A percentile compares a stretch with the other conserved stretches of the same genome.
Evolutionary conservation across 2,329 filamentous ascomycete genomes (phyloP).

Genomic region (Biscogniauxia marginata): DNA sequence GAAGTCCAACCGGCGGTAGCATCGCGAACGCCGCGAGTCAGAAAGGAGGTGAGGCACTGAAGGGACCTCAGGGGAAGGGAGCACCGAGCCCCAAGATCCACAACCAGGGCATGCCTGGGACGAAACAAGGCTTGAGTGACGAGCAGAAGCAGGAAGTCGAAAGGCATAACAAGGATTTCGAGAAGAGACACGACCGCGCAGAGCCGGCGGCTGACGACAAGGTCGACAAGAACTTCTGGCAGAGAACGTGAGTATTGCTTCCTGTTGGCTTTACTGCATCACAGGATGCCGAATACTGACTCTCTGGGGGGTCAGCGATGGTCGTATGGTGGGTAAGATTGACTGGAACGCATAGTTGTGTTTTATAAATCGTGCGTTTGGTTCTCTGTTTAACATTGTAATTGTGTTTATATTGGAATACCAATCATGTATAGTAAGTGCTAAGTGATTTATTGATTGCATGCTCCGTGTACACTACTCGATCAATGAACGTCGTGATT

Average conservation of each 20-base stretch:
- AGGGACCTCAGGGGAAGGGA: conserved; percentile 31
- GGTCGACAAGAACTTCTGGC: conserved; percentile 57
- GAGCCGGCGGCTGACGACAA: conserved; percentile 44
- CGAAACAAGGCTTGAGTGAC: conserved; percentile 39
- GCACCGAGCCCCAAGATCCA: conserved; percentile 50
- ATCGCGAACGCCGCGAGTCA: conserved; percentile 28
- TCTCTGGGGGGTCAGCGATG: conserved; percentile 9
- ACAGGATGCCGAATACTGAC: conserved; percentile 10
- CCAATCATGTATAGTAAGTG: too few relatives aligned
- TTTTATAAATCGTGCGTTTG: too few relatives aligned
- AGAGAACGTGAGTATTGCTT: conserved; percentile 35
- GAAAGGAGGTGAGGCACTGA: conserved; percentile 33
- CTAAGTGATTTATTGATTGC: not conserved
- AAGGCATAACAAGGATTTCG: conserved; percentile 58
- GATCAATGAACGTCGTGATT: too few relatives aligned
- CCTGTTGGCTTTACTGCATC: not conserved
- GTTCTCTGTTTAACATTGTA: not conserved
- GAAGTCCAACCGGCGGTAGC: conserved; percentile 29
- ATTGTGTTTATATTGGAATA: too few relatives aligned
- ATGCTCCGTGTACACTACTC: not conserved
- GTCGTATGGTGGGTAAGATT: conserved; percentile 16
- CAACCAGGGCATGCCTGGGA: conserved; percentile 44
- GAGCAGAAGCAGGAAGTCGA: conserved; percentile 58
- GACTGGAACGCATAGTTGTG: conserved; percentile 28
- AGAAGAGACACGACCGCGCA: conserved; percentile 49